Evolutionary conservation across 106 monocot species (phyloP), one percentile per base, ranked within the genome.

Genomic region (Acanthochlamys bracteata): DNA sequence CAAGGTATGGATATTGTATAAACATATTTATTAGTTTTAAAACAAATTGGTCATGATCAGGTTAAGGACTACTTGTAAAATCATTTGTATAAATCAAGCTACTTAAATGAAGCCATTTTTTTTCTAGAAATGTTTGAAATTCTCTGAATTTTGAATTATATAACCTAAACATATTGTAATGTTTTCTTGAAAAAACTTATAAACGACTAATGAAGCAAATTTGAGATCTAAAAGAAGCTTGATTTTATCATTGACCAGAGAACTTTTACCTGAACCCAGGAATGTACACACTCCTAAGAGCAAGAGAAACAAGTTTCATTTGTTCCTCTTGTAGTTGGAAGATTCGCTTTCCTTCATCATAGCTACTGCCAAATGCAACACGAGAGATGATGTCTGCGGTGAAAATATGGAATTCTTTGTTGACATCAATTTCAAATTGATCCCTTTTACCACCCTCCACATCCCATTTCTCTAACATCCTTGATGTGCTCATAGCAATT

Each of bases 281-380:
- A 60, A 93, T 76, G 55, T 93, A 83, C 0, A 89, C 54, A 59
- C 75, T 85, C 20, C 83, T 63, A 15, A 86, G 16, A 53, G 93
- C 80, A 46, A 89, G 24, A 20, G 86, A 83, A 59, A 81, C 81
- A 42, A 93, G 83, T 57, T 22, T 60, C 66, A 74, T 71, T 67
- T 78, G 89, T 42, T 93, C 81, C 51, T 93, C 85, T 65, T 89
- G 93, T 76, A 86, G 58, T 65, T 86, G 66, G 39, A 86, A 89
- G 6, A 89, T 73, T 39, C 65, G 68, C 45, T 76, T 83, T 41
- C 89, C 93, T 25, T 93, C 83, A 27, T 86, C 74, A 52, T 72
- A 89, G 73, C 74, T 83, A 52, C 93, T 93, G 25, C 89, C 93
- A 65, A 93, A 89, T 43, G 86, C 89, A 56, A 89, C 80, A 10